A percentile compares a stretch with the other conserved stretches of the same genome.
Conservation (phyloP, 2,329 filamentous ascomycete species). For the Orbilia quercus region DNA sequence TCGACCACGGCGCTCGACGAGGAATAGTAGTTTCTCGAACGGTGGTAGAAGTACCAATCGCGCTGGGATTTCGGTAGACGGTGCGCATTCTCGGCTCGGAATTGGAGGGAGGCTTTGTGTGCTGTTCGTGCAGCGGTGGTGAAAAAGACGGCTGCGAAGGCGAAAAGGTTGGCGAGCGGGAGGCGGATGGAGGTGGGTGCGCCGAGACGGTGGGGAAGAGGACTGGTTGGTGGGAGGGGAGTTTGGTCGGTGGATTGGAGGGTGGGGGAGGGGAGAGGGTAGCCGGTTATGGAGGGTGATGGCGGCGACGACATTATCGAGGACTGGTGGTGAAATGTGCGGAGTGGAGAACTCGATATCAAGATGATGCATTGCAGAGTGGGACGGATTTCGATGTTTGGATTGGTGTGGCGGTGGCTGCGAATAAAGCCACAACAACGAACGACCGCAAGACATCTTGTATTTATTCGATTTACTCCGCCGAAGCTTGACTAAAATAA, state of each 20-base stretch:
- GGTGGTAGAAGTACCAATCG: constrained; percentile 99
- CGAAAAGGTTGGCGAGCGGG: constrained; percentile 72
- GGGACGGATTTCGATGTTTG: constrained; percentile 12
- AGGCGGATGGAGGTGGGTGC: constrained; percentile 75
- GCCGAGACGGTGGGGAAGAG: constrained; percentile 65
- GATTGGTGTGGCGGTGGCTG: constrained; percentile 18
- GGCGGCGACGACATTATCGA: constrained; percentile 27
- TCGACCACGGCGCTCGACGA: constrained; percentile 81
- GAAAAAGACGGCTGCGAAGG: constrained; percentile 75
- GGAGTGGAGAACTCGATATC: constrained; percentile 10
- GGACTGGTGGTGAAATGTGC: constrained; percentile 6
- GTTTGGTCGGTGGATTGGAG: constrained; percentile 59
- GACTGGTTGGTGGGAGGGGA: constrained; percentile 35
- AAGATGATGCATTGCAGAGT: constrained; percentile 2
- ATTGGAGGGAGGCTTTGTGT: constrained; percentile 79
- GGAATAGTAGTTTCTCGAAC: constrained; percentile 92
- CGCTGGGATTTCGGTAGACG: constrained; percentile 82
- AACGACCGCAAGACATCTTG: too few species aligned
- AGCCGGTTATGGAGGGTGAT: constrained; percentile 18
- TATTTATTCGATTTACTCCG: too few species aligned
- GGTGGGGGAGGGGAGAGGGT: constrained; percentile 43
- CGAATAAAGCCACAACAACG: constrained; percentile 27
- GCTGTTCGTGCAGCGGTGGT: constrained; percentile 79
- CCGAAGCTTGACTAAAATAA: too few species aligned
- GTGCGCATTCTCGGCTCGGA: constrained; percentile 96